phyloP scores from a whole-genome alignment of 768 basidiomycete species.

The Boletales sp. region DNA sequence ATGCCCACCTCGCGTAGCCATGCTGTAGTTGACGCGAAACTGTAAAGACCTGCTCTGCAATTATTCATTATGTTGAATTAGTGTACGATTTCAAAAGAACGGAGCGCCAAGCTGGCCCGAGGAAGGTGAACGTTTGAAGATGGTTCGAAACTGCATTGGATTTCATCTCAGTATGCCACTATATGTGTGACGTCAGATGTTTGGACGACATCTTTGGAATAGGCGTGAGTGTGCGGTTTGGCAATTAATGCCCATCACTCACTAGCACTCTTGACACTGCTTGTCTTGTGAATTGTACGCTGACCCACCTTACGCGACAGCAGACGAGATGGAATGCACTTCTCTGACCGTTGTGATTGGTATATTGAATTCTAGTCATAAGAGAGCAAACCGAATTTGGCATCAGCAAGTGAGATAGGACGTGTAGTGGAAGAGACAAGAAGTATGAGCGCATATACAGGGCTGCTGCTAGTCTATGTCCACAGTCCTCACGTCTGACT shows the following conservation, averaged over 20 bases:
- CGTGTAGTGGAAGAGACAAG: background rate
- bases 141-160: conserved; percentile 1
- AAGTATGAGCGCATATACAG: conserved; percentile 17
- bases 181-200: conserved; percentile 23
- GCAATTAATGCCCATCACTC: too few relatives aligned
- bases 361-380: background rate
- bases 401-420: conserved; percentile 1
- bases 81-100: background rate
- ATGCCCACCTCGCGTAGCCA: conserved; percentile 20
- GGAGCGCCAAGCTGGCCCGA: background rate
- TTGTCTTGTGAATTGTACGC: too few relatives aligned
- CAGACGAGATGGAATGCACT: background rate
- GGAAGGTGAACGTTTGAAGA: background rate
- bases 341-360: background rate
- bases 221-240: conserved; percentile 1
- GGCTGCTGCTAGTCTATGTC: conserved; percentile 22
- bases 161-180: background rate
- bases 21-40: conserved; percentile 16
- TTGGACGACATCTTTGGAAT: background rate
- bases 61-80: conserved; percentile 17
- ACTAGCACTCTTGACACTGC: too few relatives aligned
- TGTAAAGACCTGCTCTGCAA: conserved; percentile 27
- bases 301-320: too few relatives aligned
- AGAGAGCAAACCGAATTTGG: background rate
- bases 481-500: conserved; percentile 7